Conservation (phyloP, 345 rosid species). For the Salix dunnii region DNA sequence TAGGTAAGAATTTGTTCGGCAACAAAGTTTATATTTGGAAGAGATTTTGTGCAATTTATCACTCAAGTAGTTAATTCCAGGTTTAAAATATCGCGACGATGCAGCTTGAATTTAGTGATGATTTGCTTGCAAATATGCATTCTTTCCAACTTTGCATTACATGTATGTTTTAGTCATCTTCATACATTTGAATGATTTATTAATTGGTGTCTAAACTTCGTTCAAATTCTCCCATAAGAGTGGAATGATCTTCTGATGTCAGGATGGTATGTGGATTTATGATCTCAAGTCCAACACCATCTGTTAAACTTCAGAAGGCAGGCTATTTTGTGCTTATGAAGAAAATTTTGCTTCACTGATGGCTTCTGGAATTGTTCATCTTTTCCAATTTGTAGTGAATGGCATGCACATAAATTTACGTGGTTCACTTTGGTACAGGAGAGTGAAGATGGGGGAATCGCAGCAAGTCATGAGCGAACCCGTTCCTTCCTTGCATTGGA, state of each 20-base stretch:
- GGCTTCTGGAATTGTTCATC: background rate
- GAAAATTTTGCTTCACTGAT: background rate
- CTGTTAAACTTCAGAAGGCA: background rate
- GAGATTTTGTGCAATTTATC: no score
- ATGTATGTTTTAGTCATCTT: background rate
- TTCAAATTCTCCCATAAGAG: background rate
- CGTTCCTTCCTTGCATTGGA: slow-evolving; percentile 15
- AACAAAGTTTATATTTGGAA: no score
- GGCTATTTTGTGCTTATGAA: background rate
- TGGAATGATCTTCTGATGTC: background rate
- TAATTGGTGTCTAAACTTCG: background rate
- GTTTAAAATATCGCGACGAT: no score
- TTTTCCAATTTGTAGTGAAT: background rate
- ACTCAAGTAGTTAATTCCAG: no score
- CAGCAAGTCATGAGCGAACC: slow-evolving; percentile 15
- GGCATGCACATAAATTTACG: background rate
- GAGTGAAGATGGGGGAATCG: slow-evolving; percentile 19
- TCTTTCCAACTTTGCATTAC: background rate
- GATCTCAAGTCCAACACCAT: background rate
- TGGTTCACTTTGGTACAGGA: slow-evolving; percentile 25
- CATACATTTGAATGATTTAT: background rate
- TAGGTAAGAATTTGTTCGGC: no score
- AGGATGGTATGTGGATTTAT: background rate
- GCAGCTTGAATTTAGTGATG: background rate
- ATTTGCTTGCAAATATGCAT: background rate